A percentile compares a stretch with the other conserved stretches of the same genome.
Evolutionary conservation across 495 filamentous ascomycete species (phyloP).

Genomic region (Penicillium lividum): DNA sequence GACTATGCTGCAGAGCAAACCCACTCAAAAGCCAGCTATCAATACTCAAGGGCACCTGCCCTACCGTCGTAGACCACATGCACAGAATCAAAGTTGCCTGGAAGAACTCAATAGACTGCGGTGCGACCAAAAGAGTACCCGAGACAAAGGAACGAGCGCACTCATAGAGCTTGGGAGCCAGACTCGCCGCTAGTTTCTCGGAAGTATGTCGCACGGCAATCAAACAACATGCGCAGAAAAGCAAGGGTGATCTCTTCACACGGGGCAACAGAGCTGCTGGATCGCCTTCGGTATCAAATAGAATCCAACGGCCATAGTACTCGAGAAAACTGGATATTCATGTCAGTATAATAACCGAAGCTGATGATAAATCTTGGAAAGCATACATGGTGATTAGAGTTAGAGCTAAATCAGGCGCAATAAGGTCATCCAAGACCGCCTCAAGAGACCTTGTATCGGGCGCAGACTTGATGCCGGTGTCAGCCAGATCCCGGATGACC

Average conservation of each 20-base stretch:
- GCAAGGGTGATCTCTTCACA: slow-evolving; percentile 38
- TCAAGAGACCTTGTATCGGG: slow-evolving; percentile 22
- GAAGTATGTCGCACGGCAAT: slow-evolving; percentile 48
- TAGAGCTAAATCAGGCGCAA: slow-evolving; percentile 23
- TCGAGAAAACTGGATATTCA: slow-evolving; percentile 18
- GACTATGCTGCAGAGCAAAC: slow-evolving; percentile 45
- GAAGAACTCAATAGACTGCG: slow-evolving; percentile 47
- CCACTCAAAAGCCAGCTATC: slow-evolving; percentile 51
- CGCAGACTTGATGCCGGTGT: slow-evolving; percentile 26
- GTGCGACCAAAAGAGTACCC: slow-evolving; percentile 32
- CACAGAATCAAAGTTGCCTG: slow-evolving; percentile 45
- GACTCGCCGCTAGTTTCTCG: slow-evolving; percentile 34
- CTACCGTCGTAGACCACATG: slow-evolving; percentile 52
- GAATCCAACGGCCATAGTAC: slow-evolving; percentile 48
- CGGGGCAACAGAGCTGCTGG: slow-evolving; percentile 25
- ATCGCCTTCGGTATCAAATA: slow-evolving; percentile 32
- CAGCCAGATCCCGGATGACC: slow-evolving; percentile 38
- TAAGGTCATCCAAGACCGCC: slow-evolving; percentile 23
- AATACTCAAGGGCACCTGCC: slow-evolving; percentile 46
- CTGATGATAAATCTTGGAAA: not conserved
- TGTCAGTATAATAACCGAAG: not conserved
- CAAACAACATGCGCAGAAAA: slow-evolving; percentile 44
- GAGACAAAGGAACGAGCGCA: slow-evolving; percentile 39
- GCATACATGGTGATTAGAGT: slow-evolving; percentile 30
- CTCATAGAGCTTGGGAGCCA: slow-evolving; percentile 42